Base-by-base conservation (phyloP, 1,139 yeast species). In the Candida pseudoviswanathii region DNA sequence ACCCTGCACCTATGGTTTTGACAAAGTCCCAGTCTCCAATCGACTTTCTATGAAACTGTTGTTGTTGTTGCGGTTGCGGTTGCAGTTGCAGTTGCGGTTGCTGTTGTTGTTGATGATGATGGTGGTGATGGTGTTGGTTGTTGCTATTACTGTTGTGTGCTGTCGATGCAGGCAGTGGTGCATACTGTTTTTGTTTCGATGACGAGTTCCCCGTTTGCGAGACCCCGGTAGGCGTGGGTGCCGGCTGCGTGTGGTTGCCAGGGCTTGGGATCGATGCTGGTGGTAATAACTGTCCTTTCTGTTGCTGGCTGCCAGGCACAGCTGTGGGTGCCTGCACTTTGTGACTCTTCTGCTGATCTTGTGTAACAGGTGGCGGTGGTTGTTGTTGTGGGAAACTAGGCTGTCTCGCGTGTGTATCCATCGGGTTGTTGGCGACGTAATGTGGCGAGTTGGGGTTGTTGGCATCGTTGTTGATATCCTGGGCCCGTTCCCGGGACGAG, bases 21-120 rank as follows among this genome's bases (percentile, higher is more conserved):
- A 90, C 80, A 59, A 94, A 92, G 61, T 89, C 96, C 99, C 99
- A 94, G 58, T 95, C 97, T 16, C 99, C 99, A 49, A 94, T 86
- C 4, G 96, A 81, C 54, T 87, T 86, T 56, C 98, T 81, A 65
- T 91, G 92, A 61, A 87, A 87, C 58, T 86, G 91, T 53, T 64
- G 71, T 46, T 63, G 70, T 11, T 53, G 53, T 40, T 54, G 66
- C n/a, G 44, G 54, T 37, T 49, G 52, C 30, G 47, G 58, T 31
- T 39, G 51, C 9, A 6, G 9, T 41, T 43, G 51, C 8, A 25
- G 46, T 22, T 10, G 48, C 4, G 9, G 39, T 22, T 41, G 54
- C 10, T 29, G 46, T 45, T 56, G 55, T 5, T 43, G 47, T 24
- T 31, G 45, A 30, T 45, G 45, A 16, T 53, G 58, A 11, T 49